phyloP scores from a whole-genome alignment of 306 rosid genomes.

The Ochetophila trinervis region DNA sequence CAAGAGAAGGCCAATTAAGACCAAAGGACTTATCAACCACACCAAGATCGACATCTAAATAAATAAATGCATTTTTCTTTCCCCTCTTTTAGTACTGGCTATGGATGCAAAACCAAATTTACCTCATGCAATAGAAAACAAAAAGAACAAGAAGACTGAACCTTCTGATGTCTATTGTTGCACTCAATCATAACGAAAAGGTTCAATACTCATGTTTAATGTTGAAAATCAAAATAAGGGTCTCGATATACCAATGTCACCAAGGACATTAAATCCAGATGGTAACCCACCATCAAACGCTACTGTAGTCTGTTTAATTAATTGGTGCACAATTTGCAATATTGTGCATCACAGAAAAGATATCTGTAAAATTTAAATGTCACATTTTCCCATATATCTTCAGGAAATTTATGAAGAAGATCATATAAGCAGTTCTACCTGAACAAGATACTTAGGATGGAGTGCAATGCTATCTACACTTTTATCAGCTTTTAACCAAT shows the following conservation, averaged over 20 bases:
- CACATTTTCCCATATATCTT: background rate
- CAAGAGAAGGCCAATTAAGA: too few relatives aligned
- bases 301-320: too few relatives aligned
- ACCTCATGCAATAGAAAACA: too few relatives aligned
- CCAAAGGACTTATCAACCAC: too few relatives aligned
- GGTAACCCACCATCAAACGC: background rate
- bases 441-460: conserved; percentile 64
- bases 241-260: background rate
- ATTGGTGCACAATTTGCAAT: background rate
- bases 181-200: too few relatives aligned
- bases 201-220: too few relatives aligned
- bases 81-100: too few relatives aligned
- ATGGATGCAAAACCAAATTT: too few relatives aligned
- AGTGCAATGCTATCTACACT: conserved; percentile 58
- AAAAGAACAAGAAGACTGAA: too few relatives aligned
- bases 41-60: too few relatives aligned
- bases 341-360: background rate
- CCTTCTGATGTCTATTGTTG: too few relatives aligned
- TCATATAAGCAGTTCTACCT: conserved; percentile 45
- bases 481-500: conserved; percentile 79
- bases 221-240: background rate
- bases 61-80: too few relatives aligned
- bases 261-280: background rate
- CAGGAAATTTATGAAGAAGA: background rate
- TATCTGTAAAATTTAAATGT: background rate